Base-by-base conservation (phyloP, 371 early-diverging fungal species). In the Batkoa obscura region DNA sequence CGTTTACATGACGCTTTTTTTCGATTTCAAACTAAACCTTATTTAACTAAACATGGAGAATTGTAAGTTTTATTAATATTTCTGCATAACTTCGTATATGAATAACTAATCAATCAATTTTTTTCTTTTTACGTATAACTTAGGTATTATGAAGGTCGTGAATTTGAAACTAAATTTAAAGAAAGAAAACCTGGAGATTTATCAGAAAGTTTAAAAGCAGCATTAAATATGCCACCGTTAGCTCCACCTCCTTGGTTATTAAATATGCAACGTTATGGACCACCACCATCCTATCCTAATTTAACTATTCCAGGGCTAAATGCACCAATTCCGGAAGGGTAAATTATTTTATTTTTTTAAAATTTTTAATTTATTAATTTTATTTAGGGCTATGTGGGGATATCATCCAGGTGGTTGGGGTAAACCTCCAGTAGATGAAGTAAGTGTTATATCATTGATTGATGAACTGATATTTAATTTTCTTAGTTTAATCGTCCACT, bases 341-440 rank as follows among this genome's bases (percentile, higher is more conserved):
- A 62, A 61, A 12, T 34, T 56, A 59, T 15, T 2, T 55, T 15
- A 9, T 33, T 33, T 30, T 35, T 2, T 13, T 31, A 43, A 30
- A 1, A 3, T 9, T 32, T 35, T 5, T 50, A 9, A 5, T 5
- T 0, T 13, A 8, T 31, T 6, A 48, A 13, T 50, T 32, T 23
- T 23, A 15, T 35, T 43, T 53, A 64, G 65, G 12, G 94, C 93
- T n/a, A 88, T 90, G 61, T 97, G 95, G 98, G 98, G 98, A 6
- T 97, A 81, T 63, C 95, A 95, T 63, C 94, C 94, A 3, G 96
- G 96, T 60, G 95, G 94, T 34, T 97, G 95, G 96, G 98, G 98
- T 13, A 83, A 88, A 65, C 94, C 96, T 46, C 96, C 96, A 8
- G 92, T 94, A 1, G 96, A 97, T 66, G 94, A 94, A 63, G 68